phyloP scores from a whole-genome alignment of 495 filamentous ascomycete species.

The Xanthoparmelia taractica region DNA sequence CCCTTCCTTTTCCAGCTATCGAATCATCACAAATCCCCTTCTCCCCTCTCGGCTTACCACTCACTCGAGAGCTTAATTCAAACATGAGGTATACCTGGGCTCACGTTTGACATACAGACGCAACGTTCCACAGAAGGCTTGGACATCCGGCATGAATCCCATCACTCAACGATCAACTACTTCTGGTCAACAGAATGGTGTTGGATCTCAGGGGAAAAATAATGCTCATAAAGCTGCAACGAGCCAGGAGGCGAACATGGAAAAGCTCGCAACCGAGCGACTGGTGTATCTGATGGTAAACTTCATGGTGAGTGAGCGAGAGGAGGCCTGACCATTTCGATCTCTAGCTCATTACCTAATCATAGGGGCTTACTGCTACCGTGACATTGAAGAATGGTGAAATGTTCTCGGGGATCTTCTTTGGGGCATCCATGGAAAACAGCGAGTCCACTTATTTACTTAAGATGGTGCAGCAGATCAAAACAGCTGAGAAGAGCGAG shows the following conservation, averaged over 20 bases:
- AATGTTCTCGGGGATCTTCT: constrained; percentile 65
- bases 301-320: constrained; percentile 47
- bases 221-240: constrained; percentile 34
- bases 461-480: constrained; percentile 73
- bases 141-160: constrained; percentile 57
- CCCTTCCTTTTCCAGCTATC: neutral
- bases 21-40: neutral
- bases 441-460: constrained; percentile 58
- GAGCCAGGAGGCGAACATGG: constrained; percentile 48
- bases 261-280: constrained; percentile 59
- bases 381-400: constrained; percentile 64
- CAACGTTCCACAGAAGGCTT: constrained; percentile 52
- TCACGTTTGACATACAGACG: constrained; percentile 31
- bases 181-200: constrained; percentile 47
- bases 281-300: constrained; percentile 55
- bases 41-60: neutral
- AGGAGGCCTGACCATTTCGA: neutral
- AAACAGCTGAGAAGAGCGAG: constrained; percentile 40
- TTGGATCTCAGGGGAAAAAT: constrained; percentile 37
- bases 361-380: constrained; percentile 58
- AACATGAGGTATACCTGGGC: neutral
- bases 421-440: constrained; percentile 49
- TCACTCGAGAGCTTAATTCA: neutral
- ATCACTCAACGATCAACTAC: constrained; percentile 52
- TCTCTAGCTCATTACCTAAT: neutral